Evolutionary conservation across 768 basidiomycete genomes (phyloP), one percentile per base, ranked within the genome.

Genomic region (Russula olivacea): DNA sequence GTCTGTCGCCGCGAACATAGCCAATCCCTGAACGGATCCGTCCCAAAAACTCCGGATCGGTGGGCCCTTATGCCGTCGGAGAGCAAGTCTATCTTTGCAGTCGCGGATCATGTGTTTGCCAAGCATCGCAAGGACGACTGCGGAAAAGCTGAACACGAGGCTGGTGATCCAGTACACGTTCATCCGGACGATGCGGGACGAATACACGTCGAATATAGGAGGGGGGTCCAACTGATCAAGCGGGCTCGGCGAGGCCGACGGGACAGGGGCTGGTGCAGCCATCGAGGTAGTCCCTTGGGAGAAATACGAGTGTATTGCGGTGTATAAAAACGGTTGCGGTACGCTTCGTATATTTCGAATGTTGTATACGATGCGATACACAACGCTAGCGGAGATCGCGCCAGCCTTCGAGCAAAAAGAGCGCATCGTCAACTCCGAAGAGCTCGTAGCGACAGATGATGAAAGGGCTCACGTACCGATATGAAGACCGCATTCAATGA

Each of bases 81-180:
- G 19, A 23, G 17, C 17, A 38, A 36, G 49, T 34, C 0, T 15
- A 4, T n/a, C 3, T 51, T 1, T 63, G 4, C n/a, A 8, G 2
- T 30, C 15, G 9, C 43, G 34, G 21, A 38, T 21, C 8, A 7
- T 45, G 30, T 19, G 8, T 25, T 21, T 54, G 25, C 32, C 9
- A n/a, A 58, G 2, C 10, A 38, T 17, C 25, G 61, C 51, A 4
- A 58, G 5, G 7, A 7, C 15, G 23, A 38, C 15, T 4, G 61
- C 34, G 21, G n/a, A 19, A 32, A 53, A 15, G 32, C 34, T 17
- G 36, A 63, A 63, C 15, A 52, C 34, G n/a, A 63, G 23, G 30
- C 49, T 14, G 23, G 56, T 36, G 15, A n/a, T 1, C 56, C 56
- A 63, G 41, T 36, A 63, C 41, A 38, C 11, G n/a, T 58, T 58